Base-by-base conservation (phyloP, 768 basidiomycete species). In the Sporobolomyces roseus region DNA sequence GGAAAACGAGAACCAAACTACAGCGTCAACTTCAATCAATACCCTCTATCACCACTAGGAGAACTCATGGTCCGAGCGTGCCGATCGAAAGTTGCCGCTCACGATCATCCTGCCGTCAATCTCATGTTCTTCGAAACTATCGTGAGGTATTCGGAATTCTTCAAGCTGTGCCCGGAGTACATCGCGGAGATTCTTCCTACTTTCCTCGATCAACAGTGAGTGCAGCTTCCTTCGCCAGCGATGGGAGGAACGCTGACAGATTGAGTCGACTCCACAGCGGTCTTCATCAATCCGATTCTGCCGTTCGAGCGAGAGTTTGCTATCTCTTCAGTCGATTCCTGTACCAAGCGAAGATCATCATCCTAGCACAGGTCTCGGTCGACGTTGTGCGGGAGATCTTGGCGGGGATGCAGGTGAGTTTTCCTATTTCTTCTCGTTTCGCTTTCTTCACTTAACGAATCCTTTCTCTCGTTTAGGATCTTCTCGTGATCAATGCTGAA, bases 321-420 rank as follows among this genome's bases (percentile, higher is more conserved):
- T 98, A 99, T 78, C 86, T 98, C 56, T 96, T 96, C 81, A 83
- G 90, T 76, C 86, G 87, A 54, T 97, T 98, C 78, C 87, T 97
- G 79, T 87, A 87, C 79, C 91, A 94, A 75, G 81, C 85, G 63
- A 83, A 85, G 66, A 84, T 83, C 70, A 90, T 93, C 70, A 85
- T 98, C 61, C 85, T 73, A 27, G 32, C 58, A 14, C 58, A 70
- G 33, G 61, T 75, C 5, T 61, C 90, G 0, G 80, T 82, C 12
- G 85, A 88, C 27, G 82, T 96, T 67, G 84, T 88, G 19, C 81
- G 84, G 23, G 85, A 81, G 23, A 85, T 98, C 65, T 83, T 94
- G 41, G 84, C 77, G 10, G 77, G 78, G 36, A 78, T 81, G 74
- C 78, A 77, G 66, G 80, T 80, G 70, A 48, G 58, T 68, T 4